Evolutionary conservation across 2,329 filamentous ascomycete genomes (phyloP).

Genomic region (Penicillium oxalicum): DNA sequence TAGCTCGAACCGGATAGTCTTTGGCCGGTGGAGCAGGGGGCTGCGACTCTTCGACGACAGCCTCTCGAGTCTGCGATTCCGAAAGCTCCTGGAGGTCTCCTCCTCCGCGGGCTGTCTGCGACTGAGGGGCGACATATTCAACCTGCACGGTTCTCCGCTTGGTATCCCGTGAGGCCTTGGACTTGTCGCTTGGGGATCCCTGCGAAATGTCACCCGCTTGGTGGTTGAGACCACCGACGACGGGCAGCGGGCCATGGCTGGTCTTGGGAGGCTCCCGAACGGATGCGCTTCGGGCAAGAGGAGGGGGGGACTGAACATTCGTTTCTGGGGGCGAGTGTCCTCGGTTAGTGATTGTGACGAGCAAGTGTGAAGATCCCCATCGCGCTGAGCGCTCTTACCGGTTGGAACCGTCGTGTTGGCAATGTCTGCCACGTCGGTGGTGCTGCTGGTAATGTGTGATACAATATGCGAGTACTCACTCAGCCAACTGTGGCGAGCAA

Average conservation of each 20-base stretch:
- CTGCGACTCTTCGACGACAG: constrained; percentile 7
- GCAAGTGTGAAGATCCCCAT: too few relatives aligned
- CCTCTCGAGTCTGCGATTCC: constrained; percentile 9
- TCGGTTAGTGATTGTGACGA: too few relatives aligned
- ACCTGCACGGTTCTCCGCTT: constrained; percentile 95
- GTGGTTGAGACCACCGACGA: constrained; percentile 58
- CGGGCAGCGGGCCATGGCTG: constrained; percentile 43
- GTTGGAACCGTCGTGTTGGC: constrained; percentile 66
- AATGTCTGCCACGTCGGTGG: constrained; percentile 79
- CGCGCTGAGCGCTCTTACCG: constrained; percentile 17
- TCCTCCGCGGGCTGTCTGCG: constrained; percentile 63
- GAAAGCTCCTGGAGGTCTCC: constrained; percentile 44
- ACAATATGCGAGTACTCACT: constrained; percentile 96
- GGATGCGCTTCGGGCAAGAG: constrained; percentile 78
- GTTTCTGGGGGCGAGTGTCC: constrained; percentile 11
- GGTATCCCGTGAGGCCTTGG: constrained; percentile 66
- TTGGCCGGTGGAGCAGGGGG: constrained; percentile 5
- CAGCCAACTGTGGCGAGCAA: constrained; percentile 95
- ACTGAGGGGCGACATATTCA: constrained; percentile 90
- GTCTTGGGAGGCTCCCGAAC: constrained; percentile 80
- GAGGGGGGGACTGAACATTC: constrained; percentile 46
- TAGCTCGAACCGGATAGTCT: neutral
- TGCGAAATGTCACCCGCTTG: constrained; percentile 70
- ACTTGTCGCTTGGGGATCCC: constrained; percentile 57
- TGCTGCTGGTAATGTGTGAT: constrained; percentile 92